A percentile compares a stretch with the other conserved stretches of the same genome.
Evolutionary conservation across 2,329 filamentous ascomycete genomes (phyloP).

Genomic region (Colletotrichum theobromicola): DNA sequence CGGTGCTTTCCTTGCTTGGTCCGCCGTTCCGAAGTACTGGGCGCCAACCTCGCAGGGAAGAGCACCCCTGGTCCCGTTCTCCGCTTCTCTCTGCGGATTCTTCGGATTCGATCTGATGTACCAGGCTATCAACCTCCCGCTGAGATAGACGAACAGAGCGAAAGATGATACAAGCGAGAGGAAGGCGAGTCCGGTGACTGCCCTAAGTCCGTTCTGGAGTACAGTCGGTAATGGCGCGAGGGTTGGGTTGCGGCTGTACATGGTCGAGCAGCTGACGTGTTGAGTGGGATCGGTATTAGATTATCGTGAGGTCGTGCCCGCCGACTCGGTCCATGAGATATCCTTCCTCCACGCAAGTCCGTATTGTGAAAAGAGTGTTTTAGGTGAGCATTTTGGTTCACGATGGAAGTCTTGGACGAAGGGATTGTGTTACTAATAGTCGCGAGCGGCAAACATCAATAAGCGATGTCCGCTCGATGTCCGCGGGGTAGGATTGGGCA

Average conservation of each 20-base stretch:
- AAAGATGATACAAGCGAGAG: conserved; percentile 39
- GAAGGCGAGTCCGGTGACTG: conserved; percentile 38
- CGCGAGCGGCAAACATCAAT: background rate
- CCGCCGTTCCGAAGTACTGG: conserved; percentile 7
- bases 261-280: background rate
- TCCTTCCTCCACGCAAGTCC: background rate
- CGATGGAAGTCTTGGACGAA: background rate
- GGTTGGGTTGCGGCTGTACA: conserved; percentile 19
- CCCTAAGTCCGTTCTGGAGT: conserved; percentile 38
- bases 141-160: conserved; percentile 37
- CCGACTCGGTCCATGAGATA: background rate
- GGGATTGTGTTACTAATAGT: background rate
- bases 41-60: conserved; percentile 26
- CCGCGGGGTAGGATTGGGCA: background rate
- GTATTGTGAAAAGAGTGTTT: background rate
- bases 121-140: conserved; percentile 39
- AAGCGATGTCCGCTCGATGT: background rate
- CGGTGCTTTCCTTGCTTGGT: conserved; percentile 15
- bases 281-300: background rate
- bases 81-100: conserved; percentile 24
- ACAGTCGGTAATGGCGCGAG: conserved; percentile 37
- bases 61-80: background rate
- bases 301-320: background rate
- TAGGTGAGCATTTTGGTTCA: background rate
- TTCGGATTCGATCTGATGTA: conserved; percentile 33